Evolutionary conservation across 139 green algal genomes (phyloP), one percentile per base, ranked within the genome.

Genomic region (Closterium sp.): DNA sequence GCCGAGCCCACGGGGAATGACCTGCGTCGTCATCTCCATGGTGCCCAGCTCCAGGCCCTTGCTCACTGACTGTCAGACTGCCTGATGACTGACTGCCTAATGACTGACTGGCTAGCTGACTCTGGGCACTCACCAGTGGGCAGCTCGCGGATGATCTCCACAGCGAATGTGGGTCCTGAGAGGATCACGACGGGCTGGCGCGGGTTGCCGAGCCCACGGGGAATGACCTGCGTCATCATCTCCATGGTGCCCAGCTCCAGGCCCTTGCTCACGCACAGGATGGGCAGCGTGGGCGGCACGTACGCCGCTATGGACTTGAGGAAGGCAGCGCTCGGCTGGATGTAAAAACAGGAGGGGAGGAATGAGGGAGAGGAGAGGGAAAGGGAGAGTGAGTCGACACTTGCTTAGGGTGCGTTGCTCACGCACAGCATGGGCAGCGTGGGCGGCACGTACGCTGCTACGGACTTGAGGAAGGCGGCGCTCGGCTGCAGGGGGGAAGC

Each of bases 141-240:
- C 19, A 91, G 36, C 34, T 98, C 89, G 33, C 91, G n/a, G 69
- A 96, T 96, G 66, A 98, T 95, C 93, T 99, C 98, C 81, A 96
- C 95, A 21, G 98, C 97, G 93, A 99, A 99, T 36, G 96, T 97
- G 9, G 98, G 98, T 0, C 98, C 98, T 4, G 96, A 98, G 43
- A 99, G 93, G 93, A 98, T 98, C 1, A 95, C 96, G 0, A 96
- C 93, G 0, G 97, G 98, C 92, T 99, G 97, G 85, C 97, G 95
- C 5, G 66, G 66, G 87, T 96, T 94, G 33, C 95, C 96, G 0
- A 99, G 95, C 7, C 96, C 97, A 7, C 69, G 94, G 9, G 96
- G 96, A n/a, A 99, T 97, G 36, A 99, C 87, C 88, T 99, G 96
- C 23, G 93, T 96, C 97, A 99, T 99, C 95, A 98, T 97, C 91